Conservation (phyloP, 306 rosid species). For the Calophaca sinica region DNA sequence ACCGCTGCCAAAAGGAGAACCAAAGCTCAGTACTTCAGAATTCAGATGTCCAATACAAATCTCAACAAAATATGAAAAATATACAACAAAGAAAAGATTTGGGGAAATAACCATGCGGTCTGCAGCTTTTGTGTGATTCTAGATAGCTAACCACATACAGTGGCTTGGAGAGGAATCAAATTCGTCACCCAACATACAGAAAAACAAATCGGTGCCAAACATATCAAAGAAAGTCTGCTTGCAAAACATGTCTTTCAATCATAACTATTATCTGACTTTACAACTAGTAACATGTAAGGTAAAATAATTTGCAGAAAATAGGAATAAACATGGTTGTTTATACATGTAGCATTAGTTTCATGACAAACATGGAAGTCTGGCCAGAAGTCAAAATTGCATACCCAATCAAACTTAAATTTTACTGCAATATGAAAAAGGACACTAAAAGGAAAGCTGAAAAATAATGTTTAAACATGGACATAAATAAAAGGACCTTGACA, state of each 20-base stretch:
- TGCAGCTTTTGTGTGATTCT: not conserved
- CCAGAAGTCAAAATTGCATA: not conserved
- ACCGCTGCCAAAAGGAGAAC: too few relatives aligned
- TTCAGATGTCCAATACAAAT: conserved; percentile 2
- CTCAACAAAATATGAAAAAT: conserved; percentile 14
- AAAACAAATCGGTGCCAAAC: not conserved
- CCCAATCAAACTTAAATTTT: not conserved
- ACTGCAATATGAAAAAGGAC: conserved; percentile 8
- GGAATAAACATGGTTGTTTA: not conserved
- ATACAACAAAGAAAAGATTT: not conserved
- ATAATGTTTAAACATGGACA: conserved; percentile 1
- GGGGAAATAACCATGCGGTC: not conserved
- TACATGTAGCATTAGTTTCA: not conserved
- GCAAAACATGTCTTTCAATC: not conserved
- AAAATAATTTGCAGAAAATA: conserved; percentile 3
- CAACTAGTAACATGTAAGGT: conserved; percentile 1
- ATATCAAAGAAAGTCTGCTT: not conserved
- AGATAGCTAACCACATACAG: not conserved
- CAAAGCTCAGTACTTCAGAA: not conserved
- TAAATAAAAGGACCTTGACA: conserved; percentile 62
- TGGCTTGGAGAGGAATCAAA: conserved; percentile 31
- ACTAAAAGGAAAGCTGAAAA: not conserved
- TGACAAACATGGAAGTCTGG: conserved; percentile 26
- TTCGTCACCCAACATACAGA: not conserved
- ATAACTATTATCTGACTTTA: not conserved